Evolutionary conservation across 345 rosid genomes (phyloP).

Genomic region (Abelmoschus esculentus): DNA sequence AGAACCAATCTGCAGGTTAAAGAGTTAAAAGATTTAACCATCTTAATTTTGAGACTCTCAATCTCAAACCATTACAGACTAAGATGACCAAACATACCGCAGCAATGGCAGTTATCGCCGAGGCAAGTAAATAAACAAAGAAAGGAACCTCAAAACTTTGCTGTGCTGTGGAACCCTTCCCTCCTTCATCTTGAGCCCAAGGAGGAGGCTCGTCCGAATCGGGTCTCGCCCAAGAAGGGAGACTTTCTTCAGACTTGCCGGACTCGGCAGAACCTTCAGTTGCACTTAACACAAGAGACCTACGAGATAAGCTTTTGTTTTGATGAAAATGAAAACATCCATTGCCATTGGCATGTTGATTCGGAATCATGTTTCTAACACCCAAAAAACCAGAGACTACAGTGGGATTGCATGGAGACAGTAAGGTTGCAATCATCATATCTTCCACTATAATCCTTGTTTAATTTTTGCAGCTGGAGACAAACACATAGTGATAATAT

Average conservation of each 20-base stretch:
- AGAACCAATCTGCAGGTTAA: slow-evolving; percentile 69
- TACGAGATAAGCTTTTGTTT: slow-evolving; percentile 12
- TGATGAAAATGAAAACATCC: background rate
- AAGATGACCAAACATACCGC: slow-evolving; percentile 32
- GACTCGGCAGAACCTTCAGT: slow-evolving; percentile 56
- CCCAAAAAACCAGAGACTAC: slow-evolving; percentile 17
- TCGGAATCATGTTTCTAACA: slow-evolving; percentile 3
- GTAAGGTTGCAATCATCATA: background rate
- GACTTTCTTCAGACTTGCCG: slow-evolving; percentile 50
- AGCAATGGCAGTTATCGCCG: slow-evolving; percentile 80
- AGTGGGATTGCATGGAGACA: background rate
- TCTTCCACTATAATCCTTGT: background rate
- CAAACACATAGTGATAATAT: background rate
- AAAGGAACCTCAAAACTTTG: slow-evolving; percentile 56
- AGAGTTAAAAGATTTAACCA: background rate
- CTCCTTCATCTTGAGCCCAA: slow-evolving; percentile 67
- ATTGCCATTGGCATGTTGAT: background rate
- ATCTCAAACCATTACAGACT: background rate
- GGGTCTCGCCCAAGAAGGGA: slow-evolving; percentile 83
- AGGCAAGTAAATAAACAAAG: slow-evolving; percentile 67
- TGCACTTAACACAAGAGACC: slow-evolving; percentile 30
- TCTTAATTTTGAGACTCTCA: background rate
- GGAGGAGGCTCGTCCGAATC: slow-evolving; percentile 83
- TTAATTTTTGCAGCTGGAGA: background rate
- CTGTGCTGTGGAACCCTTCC: slow-evolving; percentile 26